Evolutionary conservation across 106 monocot genomes (phyloP).

Genomic region (Phalaenopsis equestris): DNA sequence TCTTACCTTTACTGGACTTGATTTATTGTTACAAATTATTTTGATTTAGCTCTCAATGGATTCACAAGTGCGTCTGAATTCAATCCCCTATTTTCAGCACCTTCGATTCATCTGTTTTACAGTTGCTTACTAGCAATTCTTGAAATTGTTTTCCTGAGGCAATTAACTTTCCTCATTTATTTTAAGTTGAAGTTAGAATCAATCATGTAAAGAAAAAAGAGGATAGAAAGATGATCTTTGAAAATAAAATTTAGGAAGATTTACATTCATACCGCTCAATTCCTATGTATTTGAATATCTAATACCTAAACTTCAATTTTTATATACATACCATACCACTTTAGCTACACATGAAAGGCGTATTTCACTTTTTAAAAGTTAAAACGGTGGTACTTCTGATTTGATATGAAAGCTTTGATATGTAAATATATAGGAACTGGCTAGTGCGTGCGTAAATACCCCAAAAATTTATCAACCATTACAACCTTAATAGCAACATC

Average conservation of each 20-base stretch:
- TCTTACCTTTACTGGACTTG: background rate
- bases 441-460: too few relatives aligned
- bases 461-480: background rate
- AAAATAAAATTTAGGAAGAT: background rate
- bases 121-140: background rate
- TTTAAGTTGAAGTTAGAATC: background rate
- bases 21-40: background rate
- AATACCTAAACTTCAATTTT: too few relatives aligned
- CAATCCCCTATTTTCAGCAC: background rate
- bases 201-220: background rate
- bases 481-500: conserved; percentile 98
- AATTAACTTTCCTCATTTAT: background rate
- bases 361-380: too few relatives aligned
- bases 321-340: too few relatives aligned
- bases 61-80: background rate
- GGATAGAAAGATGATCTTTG: background rate
- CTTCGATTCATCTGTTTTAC: background rate
- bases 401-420: too few relatives aligned
- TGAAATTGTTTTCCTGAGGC: background rate
- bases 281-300: too few relatives aligned
- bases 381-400: too few relatives aligned
- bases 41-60: background rate
- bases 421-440: too few relatives aligned
- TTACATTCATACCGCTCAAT: too few relatives aligned
- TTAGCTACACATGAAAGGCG: too few relatives aligned